Base-by-base conservation (phyloP, 1,284 basidiomycete species). In the Singerocomus inundabilis region DNA sequence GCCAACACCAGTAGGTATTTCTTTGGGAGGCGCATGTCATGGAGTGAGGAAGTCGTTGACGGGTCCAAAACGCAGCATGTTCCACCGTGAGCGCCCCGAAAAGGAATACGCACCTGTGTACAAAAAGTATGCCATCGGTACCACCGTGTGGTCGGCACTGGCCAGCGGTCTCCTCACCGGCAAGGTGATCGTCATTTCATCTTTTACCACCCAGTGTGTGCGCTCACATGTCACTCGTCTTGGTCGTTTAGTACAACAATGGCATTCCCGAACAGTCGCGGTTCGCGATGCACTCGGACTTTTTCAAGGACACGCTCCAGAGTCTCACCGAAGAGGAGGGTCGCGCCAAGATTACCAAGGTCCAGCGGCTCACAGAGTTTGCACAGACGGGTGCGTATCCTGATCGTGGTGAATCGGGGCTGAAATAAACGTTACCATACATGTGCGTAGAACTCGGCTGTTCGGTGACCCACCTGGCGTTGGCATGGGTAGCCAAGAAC, bases 401-500 rank as follows among this genome's bases (percentile, higher is more conserved):
- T 21, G 21, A 21, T 21, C 21, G 2, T 21, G 21, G 21, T 21
- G 9, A 24, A 46, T 33, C 21, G 34, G 11, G 29, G 21, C 47
- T 55, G 44, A 54, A 44, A 21, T 21, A 21, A 21, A 21, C 4
- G 21, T 21, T 21, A 21, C 21, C 21, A 21, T 21, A 2, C 38
- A 30, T 39, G 25, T 41, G 24, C 37, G 37, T 60, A 78, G 78
- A 80, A 58, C 71, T 85, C 13, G 77, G 74, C 33, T 80, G 78
- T 56, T 79, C 72, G 32, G 76, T 81, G 49, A 72, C 80, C 26
- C 79, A 81, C 46, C 77, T 95, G 32, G 85, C 90, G 1, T 75
- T 92, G 32, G 90, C 90, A 6, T 92, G 89, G 88, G 75, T 85
- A 5, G 80, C 84, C 6, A 76, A 72, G 56, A 84, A 88, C 66